Percentiles rank a stretch among this genome's conserved stretches.
phyloP scores from a whole-genome alignment of 495 filamentous ascomycete genomes.

The Letharia columbiana region DNA sequence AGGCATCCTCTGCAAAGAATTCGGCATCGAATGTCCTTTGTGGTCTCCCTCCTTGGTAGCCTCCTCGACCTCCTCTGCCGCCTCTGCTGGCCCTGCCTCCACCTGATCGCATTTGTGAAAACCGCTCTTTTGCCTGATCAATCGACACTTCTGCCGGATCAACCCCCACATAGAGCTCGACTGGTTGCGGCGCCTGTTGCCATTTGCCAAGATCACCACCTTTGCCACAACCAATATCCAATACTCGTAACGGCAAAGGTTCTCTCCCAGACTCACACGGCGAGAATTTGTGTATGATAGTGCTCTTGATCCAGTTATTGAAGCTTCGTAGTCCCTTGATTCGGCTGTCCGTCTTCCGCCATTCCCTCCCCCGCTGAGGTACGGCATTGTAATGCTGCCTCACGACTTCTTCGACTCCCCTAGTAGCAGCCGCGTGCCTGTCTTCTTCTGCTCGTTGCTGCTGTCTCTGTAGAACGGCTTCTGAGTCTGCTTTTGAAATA shows the following conservation, averaged over 20 bases:
- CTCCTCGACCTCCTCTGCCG: conserved; percentile 45
- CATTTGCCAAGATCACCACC: conserved; percentile 93
- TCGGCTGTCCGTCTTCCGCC: conserved; percentile 83
- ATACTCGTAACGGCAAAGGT: conserved; percentile 58
- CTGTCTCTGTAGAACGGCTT: conserved; percentile 59
- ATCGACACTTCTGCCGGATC: conserved; percentile 90
- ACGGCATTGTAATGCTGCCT: conserved; percentile 94
- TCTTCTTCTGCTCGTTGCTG: conserved; percentile 48
- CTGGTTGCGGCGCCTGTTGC: conserved; percentile 76
- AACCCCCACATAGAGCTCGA: conserved; percentile 83
- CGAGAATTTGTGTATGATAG: conserved; percentile 91
- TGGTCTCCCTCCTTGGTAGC: conserved; percentile 36
- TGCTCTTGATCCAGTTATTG: conserved; percentile 99
- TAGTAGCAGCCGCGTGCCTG: conserved; percentile 36
- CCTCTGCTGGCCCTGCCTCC: conserved; percentile 49
- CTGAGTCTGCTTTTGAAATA: conserved; percentile 59
- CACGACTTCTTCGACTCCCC: conserved; percentile 74
- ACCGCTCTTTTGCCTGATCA: conserved; percentile 78
- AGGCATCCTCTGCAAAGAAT: conserved; percentile 85
- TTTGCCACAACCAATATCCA: conserved; percentile 95
- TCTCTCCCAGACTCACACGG: conserved; percentile 61
- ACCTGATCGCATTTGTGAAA: conserved; percentile 61
- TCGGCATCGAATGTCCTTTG: conserved; percentile 66
- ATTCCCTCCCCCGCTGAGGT: conserved; percentile 81
- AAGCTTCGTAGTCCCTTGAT: conserved; percentile 92